phyloP scores from a whole-genome alignment of 1,139 yeast genomes.

The Candida sp. region DNA sequence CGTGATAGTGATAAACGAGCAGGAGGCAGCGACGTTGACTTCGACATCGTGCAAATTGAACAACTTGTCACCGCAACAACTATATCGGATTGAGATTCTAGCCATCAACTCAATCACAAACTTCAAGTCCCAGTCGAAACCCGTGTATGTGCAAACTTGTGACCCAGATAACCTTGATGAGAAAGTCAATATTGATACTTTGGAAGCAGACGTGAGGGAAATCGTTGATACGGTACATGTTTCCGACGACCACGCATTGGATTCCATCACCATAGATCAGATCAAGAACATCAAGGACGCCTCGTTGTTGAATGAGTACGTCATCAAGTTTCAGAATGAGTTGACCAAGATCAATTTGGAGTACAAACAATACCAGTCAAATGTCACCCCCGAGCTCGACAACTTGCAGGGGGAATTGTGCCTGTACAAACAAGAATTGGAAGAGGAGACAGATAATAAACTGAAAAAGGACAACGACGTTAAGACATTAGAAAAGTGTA shows the following conservation, averaged over 20 bases:
- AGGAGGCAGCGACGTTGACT: constrained; percentile 42
- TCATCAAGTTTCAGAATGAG: constrained; percentile 33
- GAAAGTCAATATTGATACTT: constrained; percentile 9
- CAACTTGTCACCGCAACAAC: constrained; percentile 29
- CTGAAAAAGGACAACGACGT: constrained; percentile 35
- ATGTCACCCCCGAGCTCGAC: constrained; percentile 24
- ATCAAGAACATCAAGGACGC: constrained; percentile 21
- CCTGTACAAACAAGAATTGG: constrained; percentile 28
- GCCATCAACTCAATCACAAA: constrained; percentile 43
- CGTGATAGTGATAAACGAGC: constrained; percentile 38
- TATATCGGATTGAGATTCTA: constrained; percentile 42
- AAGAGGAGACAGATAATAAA: constrained; percentile 35
- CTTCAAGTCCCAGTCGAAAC: constrained; percentile 38
- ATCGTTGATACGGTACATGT: not conserved
- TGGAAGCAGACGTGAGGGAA: constrained; percentile 11
- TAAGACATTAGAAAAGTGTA: constrained; percentile 34
- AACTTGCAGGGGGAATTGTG: constrained; percentile 24
- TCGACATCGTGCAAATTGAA: constrained; percentile 42
- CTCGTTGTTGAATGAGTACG: constrained; percentile 25
- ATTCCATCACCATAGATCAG: constrained; percentile 19
- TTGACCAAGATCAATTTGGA: constrained; percentile 29
- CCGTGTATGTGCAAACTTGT: constrained; percentile 27
- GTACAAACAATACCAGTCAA: constrained; percentile 23
- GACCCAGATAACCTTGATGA: constrained; percentile 12
- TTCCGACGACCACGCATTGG: constrained; percentile 12